Evolutionary conservation across 331 rosid species (phyloP), one percentile per base, ranked within the genome.

Genomic region (Stylosanthes scabra): DNA sequence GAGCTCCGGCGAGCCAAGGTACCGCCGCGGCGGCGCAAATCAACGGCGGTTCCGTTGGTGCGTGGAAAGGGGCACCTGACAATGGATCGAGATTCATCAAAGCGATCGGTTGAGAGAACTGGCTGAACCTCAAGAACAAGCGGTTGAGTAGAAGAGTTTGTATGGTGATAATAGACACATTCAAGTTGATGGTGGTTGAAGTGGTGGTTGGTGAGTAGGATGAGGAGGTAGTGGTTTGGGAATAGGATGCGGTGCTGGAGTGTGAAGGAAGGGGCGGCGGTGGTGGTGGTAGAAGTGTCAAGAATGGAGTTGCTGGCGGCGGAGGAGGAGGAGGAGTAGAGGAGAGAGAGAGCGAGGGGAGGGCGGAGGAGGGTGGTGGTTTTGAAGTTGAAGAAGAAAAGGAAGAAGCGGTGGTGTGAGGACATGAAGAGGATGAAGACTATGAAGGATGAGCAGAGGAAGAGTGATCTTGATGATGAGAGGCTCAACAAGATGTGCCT

Each of bases 61-160:
- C 79, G 77, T 10, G 88, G 93, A 68, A 87, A 79, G 41, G 97
- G 97, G 49, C 99, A 95, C 70, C 91, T 70, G 9, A 77, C 96
- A 6, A 95, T 69, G 11, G 93, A 95, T 72, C 92, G 88, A 59
- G 80, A 74, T 68, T 83, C 85, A 4, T 88, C 87, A 65, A 88
- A 95, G 52, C 34, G 31, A 37, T 92, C 96, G 6, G 68, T 68
- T 11, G 98, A 86, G 8, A 86, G 16, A 10, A 66, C 87, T 1
- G 97, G 89, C 44, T 50, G 83, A 29, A 80, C 68, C 2, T 45
- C 37, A 59, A 80, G 65, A 11, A 66, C 79, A 7, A 59, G 28
- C 64, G 79, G 52, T 75, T 81, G 64, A 46, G 54, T 7, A 8
- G 85, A 79, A 37, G 72, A 66, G 74, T 85, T 89, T 45, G 14